Evolutionary conservation across 129 eudicot genomes (phyloP), one percentile per base, ranked within the genome.

Genomic region (Helianthus tuberosus): DNA sequence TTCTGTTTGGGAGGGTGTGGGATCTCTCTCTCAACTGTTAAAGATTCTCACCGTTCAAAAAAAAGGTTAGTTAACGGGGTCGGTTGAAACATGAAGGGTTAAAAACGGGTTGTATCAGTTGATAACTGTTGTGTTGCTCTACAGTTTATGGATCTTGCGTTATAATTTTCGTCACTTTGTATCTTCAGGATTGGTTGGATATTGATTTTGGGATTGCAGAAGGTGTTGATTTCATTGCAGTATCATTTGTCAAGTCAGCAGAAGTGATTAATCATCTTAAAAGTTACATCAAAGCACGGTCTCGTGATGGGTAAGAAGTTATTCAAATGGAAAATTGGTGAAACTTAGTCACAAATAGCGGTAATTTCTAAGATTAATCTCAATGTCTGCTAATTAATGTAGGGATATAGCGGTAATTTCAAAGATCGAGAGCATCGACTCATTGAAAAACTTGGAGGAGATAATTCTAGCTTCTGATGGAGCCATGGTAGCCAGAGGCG

Each of bases 401-500:
- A 91, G 99, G 74, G 91, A 88, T 76, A 83, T 91, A 55, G 82
- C 99, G 13, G 91, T 94, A 35, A 83, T 94, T 75, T 96, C 99
- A 25, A 94, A 94, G 80, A 91, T 94, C 51, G 99, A 94, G 80
- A 94, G 97, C 80, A 80, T 94, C 0, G 99, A 91, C 71, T 94
- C 97, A 0, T 69, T 94, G 65, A 91, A 76, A 83, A 90, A 94
- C 84, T 73, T 90, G 86, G 91, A 86, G 77, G 99, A 91, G 64
- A 94, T 94, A 79, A 84, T 94, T 67, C 88, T 29, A 77, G 96
- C 96, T 75, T 88, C 98, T 73, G 99, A 94, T 78, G 97, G 99
- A 73, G 91, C 89, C 64, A 91, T 94, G 99, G 99, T 94, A 16
- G 99, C 99, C 17, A 80, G 99, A 79, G 99, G 99, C 13, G 99